Evolutionary conservation across 331 rosid genomes (phyloP).

Genomic region (Phaseolus coccineus): DNA sequence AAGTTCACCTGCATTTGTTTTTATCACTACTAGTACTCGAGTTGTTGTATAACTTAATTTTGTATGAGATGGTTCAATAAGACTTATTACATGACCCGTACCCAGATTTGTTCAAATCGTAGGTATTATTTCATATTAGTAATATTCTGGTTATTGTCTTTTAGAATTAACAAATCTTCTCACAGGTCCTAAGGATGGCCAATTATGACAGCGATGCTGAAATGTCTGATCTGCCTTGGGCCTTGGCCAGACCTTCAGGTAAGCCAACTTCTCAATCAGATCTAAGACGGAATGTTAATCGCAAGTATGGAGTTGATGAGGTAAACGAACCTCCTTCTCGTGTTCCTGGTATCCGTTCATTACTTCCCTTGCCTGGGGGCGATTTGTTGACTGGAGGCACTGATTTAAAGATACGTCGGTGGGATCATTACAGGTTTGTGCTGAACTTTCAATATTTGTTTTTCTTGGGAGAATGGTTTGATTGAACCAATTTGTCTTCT

Average conservation of each 20-base stretch:
- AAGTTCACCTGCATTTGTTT: constrained; percentile 27
- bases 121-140: constrained; percentile 15
- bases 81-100: constrained; percentile 21
- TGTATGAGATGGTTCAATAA: constrained; percentile 24
- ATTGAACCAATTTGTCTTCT: constrained; percentile 32
- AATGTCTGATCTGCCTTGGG: constrained; percentile 87
- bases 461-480: constrained; percentile 28
- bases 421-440: constrained; percentile 90
- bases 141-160: constrained; percentile 23
- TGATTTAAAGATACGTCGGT: constrained; percentile 94
- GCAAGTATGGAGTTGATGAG: constrained; percentile 89
- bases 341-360: constrained; percentile 86
- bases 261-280: constrained; percentile 69
- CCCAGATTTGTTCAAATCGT: constrained; percentile 6
- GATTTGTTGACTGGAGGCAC: constrained; percentile 96
- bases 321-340: constrained; percentile 87
- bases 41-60: constrained; percentile 21
- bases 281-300: constrained; percentile 74
- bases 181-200: constrained; percentile 76
- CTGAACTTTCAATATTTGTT: constrained; percentile 41
- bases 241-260: constrained; percentile 78
- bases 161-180: constrained; percentile 36
- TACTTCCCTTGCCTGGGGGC: constrained; percentile 98
- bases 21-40: constrained; percentile 22
- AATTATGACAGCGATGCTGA: constrained; percentile 81